A percentile compares a stretch with the other conserved stretches of the same genome.
Conservation (phyloP, 768 basidiomycete species). For the Hygrocybe punicea region DNA sequence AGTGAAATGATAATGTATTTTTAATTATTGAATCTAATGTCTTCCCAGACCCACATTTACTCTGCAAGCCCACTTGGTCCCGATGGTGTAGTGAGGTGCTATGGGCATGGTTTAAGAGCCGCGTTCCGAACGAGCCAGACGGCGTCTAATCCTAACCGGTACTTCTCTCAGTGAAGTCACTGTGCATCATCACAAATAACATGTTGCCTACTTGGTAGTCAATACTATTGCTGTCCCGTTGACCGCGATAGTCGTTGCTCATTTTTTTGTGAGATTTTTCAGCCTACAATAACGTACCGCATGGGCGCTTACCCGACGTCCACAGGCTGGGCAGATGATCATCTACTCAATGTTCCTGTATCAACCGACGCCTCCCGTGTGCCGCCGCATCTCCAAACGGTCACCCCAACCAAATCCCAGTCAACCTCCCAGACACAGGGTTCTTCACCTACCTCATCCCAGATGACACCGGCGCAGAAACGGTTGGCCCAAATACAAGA, state of each 20-base stretch:
- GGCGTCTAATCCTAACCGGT: slow-evolving; percentile 11
- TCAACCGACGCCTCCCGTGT: background rate
- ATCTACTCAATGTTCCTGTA: background rate
- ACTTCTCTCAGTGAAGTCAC: background rate
- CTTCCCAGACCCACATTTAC: background rate
- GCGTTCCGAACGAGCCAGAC: background rate
- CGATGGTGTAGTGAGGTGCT: background rate
- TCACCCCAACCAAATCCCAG: background rate
- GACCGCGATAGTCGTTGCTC: slow-evolving; percentile 24
- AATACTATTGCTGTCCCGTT: slow-evolving; percentile 40
- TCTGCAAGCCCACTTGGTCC: background rate
- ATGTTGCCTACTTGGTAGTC: slow-evolving; percentile 13
- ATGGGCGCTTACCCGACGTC: no score
- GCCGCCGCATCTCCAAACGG: background rate
- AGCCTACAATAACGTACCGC: background rate
- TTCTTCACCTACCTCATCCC: background rate
- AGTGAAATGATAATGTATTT: no score
- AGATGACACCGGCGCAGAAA: slow-evolving; percentile 16
- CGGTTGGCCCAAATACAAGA: background rate
- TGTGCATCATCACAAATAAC: background rate
- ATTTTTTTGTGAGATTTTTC: slow-evolving; percentile 27
- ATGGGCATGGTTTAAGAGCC: background rate
- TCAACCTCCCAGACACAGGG: slow-evolving; percentile 12
- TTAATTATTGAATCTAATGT: no score
- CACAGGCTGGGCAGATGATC: background rate